These are phyloP conservation scores for Rhizopogon vesiculosus DNA, from an alignment of 768 basidiomycete species.

Conservation along the genomic window DNA sequence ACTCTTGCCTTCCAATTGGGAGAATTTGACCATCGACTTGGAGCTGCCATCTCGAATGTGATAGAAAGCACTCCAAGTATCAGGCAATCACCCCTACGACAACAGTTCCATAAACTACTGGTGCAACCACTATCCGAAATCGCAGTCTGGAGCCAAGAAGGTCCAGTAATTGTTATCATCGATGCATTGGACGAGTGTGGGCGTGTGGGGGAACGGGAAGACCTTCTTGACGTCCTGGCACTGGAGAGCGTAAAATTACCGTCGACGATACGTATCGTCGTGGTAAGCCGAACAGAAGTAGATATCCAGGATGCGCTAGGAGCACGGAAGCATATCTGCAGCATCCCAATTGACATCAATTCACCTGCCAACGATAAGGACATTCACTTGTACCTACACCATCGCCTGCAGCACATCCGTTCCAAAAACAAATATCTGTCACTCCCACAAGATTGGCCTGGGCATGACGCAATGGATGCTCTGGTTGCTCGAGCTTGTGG, in stretches of 20 bases:
- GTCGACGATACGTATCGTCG: conserved; percentile 24
- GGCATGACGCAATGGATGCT: conserved; percentile 10
- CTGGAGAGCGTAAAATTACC: conserved; percentile 15
- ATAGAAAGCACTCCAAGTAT: conserved; percentile 25
- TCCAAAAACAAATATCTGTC: conserved; percentile 21
- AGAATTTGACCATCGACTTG: conserved; percentile 26
- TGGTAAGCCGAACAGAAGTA: conserved; percentile 28
- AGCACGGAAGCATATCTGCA: conserved; percentile 7
- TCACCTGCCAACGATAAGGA: conserved; percentile 21
- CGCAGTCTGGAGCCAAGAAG: conserved; percentile 12
- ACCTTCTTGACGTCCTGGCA: conserved; percentile 24
- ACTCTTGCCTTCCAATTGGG: conserved; percentile 32
- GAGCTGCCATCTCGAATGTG: conserved; percentile 17
- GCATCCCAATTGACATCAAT: conserved; percentile 20
- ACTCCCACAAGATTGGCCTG: conserved; percentile 26
- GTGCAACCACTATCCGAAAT: conserved; percentile 23
- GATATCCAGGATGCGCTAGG: conserved; percentile 19
- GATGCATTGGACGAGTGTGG: conserved; percentile 33
- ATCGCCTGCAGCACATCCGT: conserved; percentile 21
- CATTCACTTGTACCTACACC: conserved; percentile 19
- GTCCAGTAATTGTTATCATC: conserved; percentile 28
- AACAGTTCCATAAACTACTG: conserved; percentile 30
- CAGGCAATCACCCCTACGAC: conserved; percentile 20
- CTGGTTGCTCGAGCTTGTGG: conserved; percentile 25
- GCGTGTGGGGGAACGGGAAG: conserved; percentile 16